Conservation (phyloP, 176 grass and related monocot genomes). For the Microstegium vimineum region DNA sequence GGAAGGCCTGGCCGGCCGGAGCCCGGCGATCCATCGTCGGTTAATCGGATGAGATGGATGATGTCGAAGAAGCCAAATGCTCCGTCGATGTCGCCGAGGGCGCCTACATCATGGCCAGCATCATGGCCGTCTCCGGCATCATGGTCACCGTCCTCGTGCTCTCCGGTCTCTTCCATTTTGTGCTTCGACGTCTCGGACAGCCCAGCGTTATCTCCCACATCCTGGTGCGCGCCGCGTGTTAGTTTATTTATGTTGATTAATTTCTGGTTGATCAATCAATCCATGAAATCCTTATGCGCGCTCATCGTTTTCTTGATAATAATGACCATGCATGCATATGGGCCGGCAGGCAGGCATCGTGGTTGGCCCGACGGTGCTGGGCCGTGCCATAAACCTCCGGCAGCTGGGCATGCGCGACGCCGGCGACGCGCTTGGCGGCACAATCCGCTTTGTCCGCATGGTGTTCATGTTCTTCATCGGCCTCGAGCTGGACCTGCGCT, state of each 20-base stretch:
- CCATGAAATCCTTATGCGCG: neutral
- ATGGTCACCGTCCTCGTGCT: conserved; percentile 41
- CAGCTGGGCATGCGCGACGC: conserved; percentile 15
- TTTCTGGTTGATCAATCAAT: too few relatives aligned
- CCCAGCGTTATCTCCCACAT: conserved; percentile 67
- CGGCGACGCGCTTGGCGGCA: conserved; percentile 4
- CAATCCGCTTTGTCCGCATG: conserved; percentile 36
- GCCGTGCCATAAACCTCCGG: conserved; percentile 13
- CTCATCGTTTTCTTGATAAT: neutral
- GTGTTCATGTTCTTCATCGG: conserved; percentile 76
- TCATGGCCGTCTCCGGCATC: conserved; percentile 38
- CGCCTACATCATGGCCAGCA: conserved; percentile 23
- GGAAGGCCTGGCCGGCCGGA: neutral
- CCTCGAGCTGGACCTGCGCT: conserved; percentile 58
- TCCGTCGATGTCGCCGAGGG: neutral
- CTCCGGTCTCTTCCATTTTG: conserved; percentile 44
- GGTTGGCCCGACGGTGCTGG: conserved; percentile 38
- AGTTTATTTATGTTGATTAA: neutral
- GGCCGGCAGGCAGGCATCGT: conserved; percentile 49
- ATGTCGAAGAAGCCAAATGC: conserved; percentile 19
- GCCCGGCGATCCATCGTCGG: conserved; percentile 1
- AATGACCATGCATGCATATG: neutral
- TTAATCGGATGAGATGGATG: neutral
- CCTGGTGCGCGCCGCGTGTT: conserved; percentile 3
- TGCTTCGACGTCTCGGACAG: conserved; percentile 54